Evolutionary conservation across 768 basidiomycete species (phyloP), one percentile per base, ranked within the genome.

Genomic region (Auriscalpium vulgare): DNA sequence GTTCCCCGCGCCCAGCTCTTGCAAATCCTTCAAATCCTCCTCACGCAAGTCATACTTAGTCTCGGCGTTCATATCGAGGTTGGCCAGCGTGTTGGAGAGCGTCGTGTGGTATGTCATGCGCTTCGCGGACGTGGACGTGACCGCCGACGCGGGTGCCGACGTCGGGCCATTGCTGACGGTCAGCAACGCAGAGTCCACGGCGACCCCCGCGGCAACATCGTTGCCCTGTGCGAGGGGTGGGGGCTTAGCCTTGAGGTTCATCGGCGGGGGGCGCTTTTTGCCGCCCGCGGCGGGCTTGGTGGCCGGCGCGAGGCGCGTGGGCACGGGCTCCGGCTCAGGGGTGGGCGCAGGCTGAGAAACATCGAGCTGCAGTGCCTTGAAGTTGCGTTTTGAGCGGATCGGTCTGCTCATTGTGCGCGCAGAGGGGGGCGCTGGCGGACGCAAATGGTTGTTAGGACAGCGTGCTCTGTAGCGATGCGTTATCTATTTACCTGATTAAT

Each of bases 1-100:
- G 66, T 98, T 98, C 4, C 97, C 97, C 62, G 91, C 86, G 4
- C 97, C 97, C 3, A 99, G 78, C 70, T 99, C 97, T 53, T 83
- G 81, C 47, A 98, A 67, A 61, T 95, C 89, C 71, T 87, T 87
- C 67, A 99, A 74, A 69, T 98, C 97, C 68, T 95, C 94, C 63
- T 87, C 84, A 63, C 83, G 77, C 63, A 98, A 73, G 65, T 95
- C 89, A 17, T 79, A 85, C 71, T 90, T 90, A 68, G 85, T 84
- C 73, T 91, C 88, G 37, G 85, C 83, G 64, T 87, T 89, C 74
- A 92, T 78, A 62, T 95, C 92, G 57, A 95, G 74, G 62, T 80
- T 91, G 19, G 91, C 92, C 37, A 97, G 80, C 14, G 90, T 92
- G 59, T 84, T 88, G 16, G 87, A 86, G 4, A 95, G 79, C 6